Conservation (phyloP, 2,329 filamentous ascomycete species). For the Drechslerella coelobrocha region DNA sequence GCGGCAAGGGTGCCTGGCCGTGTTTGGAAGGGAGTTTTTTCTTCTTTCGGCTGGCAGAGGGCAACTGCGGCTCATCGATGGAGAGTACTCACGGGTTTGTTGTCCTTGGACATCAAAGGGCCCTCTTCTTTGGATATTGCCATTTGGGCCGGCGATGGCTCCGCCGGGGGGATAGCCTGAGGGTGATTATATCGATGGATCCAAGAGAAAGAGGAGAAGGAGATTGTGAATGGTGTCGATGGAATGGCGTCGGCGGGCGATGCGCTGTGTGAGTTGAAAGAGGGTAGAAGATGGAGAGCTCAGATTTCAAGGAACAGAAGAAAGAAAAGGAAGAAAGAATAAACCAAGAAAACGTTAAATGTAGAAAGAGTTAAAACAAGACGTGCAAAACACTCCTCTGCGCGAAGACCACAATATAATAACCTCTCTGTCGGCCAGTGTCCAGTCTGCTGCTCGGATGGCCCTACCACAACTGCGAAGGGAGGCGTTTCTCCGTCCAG, state of each 20-base stretch:
- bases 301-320: no score
- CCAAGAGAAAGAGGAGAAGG: not conserved
- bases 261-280: no score
- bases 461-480: not conserved
- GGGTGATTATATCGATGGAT: conserved; percentile 1
- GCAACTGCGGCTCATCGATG: conserved; percentile 20
- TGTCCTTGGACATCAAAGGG: conserved; percentile 41
- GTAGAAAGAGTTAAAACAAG: no score
- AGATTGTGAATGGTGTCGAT: conserved; percentile 1
- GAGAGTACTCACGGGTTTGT: conserved; percentile 40
- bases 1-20: conserved; percentile 37
- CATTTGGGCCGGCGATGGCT: conserved; percentile 26
- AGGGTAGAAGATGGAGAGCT: no score
- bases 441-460: not conserved
- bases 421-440: no score
- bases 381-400: no score
- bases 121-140: conserved; percentile 47
- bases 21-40: conserved; percentile 27
- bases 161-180: not conserved
- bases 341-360: no score
- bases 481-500: not conserved
- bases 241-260: not conserved
- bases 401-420: not conserved
- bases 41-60: conserved; percentile 31
- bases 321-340: no score